phyloP scores from a whole-genome alignment of 225 moss, liverwort and hornwort genomes.

The Straminergon stramineum region DNA sequence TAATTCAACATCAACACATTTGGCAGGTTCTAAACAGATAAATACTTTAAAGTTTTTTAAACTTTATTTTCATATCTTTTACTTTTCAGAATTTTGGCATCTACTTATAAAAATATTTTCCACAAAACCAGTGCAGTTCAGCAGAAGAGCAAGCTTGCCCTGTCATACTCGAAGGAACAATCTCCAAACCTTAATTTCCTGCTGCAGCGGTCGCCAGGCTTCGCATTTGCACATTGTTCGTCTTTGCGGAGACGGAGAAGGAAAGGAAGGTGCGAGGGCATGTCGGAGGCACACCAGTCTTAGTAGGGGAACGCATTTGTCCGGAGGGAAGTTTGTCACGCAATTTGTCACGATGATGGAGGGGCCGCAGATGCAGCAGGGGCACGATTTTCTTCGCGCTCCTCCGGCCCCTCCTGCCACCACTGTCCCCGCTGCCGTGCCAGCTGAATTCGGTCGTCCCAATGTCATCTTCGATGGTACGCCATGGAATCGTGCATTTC shows the following conservation, averaged over 20 bases:
- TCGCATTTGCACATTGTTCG: neutral
- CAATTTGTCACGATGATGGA: slow-evolving; percentile 35
- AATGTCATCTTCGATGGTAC: slow-evolving; percentile 85
- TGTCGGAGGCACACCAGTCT: neutral
- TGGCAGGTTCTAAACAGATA: too few relatives aligned
- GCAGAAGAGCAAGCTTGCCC: neutral
- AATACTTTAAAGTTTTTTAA: neutral
- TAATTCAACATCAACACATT: neutral
- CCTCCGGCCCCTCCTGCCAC: slow-evolving; percentile 45
- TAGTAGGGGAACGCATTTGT: neutral
- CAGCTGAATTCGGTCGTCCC: slow-evolving; percentile 52
- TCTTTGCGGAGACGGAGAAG: neutral
- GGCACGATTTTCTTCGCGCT: slow-evolving; percentile 53
- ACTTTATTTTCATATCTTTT: neutral
- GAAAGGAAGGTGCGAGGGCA: neutral
- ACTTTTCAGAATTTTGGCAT: neutral
- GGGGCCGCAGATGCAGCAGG: slow-evolving; percentile 66
- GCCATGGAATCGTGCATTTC: neutral
- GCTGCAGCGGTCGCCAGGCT: neutral
- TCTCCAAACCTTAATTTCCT: neutral
- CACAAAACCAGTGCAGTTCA: neutral
- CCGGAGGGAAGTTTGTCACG: too few relatives aligned
- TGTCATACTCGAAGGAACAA: neutral
- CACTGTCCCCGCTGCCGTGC: neutral
- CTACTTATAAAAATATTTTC: neutral